These are phyloP conservation scores for Penicillium alfredii DNA, from an alignment of 495 filamentous ascomycete species.

Conservation along the genomic window DNA sequence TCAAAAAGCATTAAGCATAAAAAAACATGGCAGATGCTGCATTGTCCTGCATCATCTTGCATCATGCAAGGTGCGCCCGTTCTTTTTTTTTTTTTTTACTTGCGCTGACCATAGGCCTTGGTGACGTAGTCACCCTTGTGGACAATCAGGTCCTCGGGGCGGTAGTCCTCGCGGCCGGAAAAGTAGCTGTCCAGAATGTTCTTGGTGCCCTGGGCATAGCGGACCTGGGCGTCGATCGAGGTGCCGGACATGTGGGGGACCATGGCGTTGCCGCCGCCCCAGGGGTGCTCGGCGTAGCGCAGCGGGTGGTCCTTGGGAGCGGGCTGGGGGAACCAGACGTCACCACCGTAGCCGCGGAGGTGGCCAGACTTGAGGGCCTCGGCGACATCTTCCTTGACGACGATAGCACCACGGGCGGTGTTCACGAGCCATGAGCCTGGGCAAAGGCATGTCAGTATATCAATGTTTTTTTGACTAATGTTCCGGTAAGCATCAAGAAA, in stretches of 20 bases:
- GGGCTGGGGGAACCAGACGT: constrained; percentile 91
- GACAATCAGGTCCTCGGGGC: constrained; percentile 87
- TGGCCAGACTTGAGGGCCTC: constrained; percentile 89
- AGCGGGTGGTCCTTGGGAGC: constrained; percentile 92
- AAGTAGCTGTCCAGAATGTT: constrained; percentile 87
- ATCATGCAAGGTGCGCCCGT: too few relatives aligned
- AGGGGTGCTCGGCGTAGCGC: constrained; percentile 87
- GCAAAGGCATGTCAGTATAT: constrained; percentile 9
- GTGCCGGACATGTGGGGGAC: constrained; percentile 98
- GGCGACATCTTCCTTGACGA: constrained; percentile 98
- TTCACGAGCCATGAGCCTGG: constrained; percentile 91
- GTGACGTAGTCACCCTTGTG: constrained; percentile 89
- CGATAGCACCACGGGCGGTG: constrained; percentile 96
- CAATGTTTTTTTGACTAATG: background rate
- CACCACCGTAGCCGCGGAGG: constrained; percentile 94
- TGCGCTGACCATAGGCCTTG: constrained; percentile 85
- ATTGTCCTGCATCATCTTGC: constrained; percentile 12
- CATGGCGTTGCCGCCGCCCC: constrained; percentile 96
- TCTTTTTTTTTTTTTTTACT: constrained; percentile 33
- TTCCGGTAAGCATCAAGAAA: too few relatives aligned
- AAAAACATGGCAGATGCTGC: too few relatives aligned
- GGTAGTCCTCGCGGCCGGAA: constrained; percentile 78
- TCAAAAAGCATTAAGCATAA: too few relatives aligned
- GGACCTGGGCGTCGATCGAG: constrained; percentile 92
- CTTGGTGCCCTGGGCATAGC: constrained; percentile 89